phyloP scores from a whole-genome alignment of 495 filamentous ascomycete species.

The Neurospora discreta region DNA sequence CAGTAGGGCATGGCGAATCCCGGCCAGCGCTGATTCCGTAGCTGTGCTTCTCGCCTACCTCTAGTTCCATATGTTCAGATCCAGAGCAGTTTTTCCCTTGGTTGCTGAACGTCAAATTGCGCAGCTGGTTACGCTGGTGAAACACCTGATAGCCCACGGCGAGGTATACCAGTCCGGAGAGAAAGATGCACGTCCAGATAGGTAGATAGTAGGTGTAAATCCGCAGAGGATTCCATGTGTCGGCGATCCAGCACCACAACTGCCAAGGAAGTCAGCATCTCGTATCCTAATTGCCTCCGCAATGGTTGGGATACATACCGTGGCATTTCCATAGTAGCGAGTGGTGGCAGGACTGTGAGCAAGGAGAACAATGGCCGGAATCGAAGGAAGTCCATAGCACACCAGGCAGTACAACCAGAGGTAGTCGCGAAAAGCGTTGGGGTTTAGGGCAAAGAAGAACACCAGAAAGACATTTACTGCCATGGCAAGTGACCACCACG shows the following conservation, averaged over 20 bases:
- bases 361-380: constrained; percentile 58
- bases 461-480: constrained; percentile 78
- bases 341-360: not conserved
- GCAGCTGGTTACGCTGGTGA: constrained; percentile 43
- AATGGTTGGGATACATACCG: constrained; percentile 21
- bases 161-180: constrained; percentile 62
- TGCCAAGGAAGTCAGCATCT: constrained; percentile 7
- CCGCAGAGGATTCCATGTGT: constrained; percentile 56
- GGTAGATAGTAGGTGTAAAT: constrained; percentile 73
- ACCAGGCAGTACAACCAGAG: constrained; percentile 58
- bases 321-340: constrained; percentile 56
- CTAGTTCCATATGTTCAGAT: not conserved
- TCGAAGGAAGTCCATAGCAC: constrained; percentile 66
- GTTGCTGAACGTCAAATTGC: constrained; percentile 34
- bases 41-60: not conserved
- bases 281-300: not conserved
- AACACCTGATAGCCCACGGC: constrained; percentile 61
- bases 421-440: constrained; percentile 49
- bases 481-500: constrained; percentile 61
- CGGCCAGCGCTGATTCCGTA: not conserved
- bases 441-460: constrained; percentile 63
- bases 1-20: not conserved
- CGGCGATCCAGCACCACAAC: constrained; percentile 81
- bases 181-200: constrained; percentile 67
- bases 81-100: constrained; percentile 16